Base-by-base conservation (phyloP, 179 eudicot species). In the Drosera spatulata region DNA sequence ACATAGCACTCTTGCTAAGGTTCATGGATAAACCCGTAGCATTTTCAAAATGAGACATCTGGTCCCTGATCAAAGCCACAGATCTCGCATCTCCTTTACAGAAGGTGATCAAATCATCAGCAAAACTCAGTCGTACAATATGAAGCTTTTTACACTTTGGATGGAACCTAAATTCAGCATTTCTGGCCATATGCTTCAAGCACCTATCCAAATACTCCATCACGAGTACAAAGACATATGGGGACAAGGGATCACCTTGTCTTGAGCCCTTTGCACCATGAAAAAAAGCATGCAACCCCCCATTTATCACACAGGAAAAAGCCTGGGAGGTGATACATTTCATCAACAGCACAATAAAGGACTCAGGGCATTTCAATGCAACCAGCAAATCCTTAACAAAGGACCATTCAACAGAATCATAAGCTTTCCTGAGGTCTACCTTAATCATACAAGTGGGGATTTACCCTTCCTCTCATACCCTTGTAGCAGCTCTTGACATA, bases 161-260 rank as follows among this genome's bases (percentile, higher is more conserved):
- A 49, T 49, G 51, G 11, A 9, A 49, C 4, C 10, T 9, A 9
- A 49, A 49, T n/a, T 9, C 51, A 49, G 51, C 10, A 5, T 9
- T 49, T 9, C 51, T n/a, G 4, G 0, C 11, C 11, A 49, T 12
- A 5, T 12, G n/a, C 51, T 49, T 49, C 4, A 49, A 9, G 4
- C 0, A 4, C 2, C 56, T 3, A 5, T 43, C 9, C 1, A 61
- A 37, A 48, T 61, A 61, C 11, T 61, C 65, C 56, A 61, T 61
- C 3, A 12, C 39, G 4, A 61, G 41, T 0, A 40, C 48, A 51
- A 61, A 61, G 4, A 61, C 3, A 2, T 39, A 51, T 2, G 48
- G 56, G 2, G 64, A 61, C 6, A 61, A 40, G 2, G 56, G 56
- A 10, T 43, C 55, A 4, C 55, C 48, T 13, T 59, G 50, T 7